Evolutionary conservation across 176 grass and related monocot species (phyloP), one percentile per base, ranked within the genome.

Genomic region (Areca catechu): DNA sequence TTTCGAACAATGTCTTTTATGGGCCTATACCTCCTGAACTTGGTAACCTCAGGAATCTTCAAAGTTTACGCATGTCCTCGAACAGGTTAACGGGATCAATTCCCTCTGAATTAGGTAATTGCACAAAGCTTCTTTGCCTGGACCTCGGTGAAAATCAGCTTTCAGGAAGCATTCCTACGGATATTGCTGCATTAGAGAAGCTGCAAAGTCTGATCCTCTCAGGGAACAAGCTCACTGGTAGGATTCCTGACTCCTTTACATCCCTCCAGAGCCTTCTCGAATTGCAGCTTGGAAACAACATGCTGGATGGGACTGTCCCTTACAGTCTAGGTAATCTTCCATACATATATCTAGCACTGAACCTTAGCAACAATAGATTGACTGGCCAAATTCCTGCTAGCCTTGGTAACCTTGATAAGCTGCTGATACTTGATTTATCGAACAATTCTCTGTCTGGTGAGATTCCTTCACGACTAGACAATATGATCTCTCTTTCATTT

Each of bases 381-480:
- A 81, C 17, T 2, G 24, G 77, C 37, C 34, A 67, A 68, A 85
- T 85, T 16, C 86, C 86, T 19, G 49, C 60, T 28, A 85, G 65
- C 28, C 73, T 89, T 0, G 73, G 81, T 22, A 85, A 82, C 19
- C 81, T 89, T 56, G 65, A 75, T 47, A 74, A 78, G 24, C 55
- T 89, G 19, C 74, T 85, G 63, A 60, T 69, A 16, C 81, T 89
- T 17, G 86, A 89, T 56, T 49, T 88, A 56, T 88, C 80, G 1
- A 53, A 30, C 4, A 83, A 88, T 49, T 66, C 62, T 20, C 64
- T 89, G 4, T 83, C 54, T 27, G 85, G 85, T 50, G 3, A 29
- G 57, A 83, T 89, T 17, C 85, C 85, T 0, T 62, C 63, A 0
- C 68, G 61, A 53, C 60, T 89, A 15, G 52, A 48, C 20, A 77